A percentile compares a stretch with the other conserved stretches of the same genome.
These are phyloP conservation scores for Mycogone perniciosa DNA, from an alignment of 2,329 filamentous ascomycete genomes.

Conservation along the genomic window DNA sequence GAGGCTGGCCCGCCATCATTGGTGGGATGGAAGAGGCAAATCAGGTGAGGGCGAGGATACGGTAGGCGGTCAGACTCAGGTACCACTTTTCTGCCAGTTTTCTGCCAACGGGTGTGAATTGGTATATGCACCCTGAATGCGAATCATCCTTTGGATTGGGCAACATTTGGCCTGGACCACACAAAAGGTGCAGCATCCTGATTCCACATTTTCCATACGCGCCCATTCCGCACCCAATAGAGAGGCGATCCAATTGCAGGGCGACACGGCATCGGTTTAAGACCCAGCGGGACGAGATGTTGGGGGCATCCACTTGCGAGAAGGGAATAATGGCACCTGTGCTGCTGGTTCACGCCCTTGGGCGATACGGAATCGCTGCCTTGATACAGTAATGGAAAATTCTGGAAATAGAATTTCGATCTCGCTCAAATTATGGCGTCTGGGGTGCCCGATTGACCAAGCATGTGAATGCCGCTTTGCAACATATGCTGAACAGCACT, in stretches of 20 bases:
- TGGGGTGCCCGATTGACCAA: too few relatives aligned
- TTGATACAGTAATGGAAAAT: too few relatives aligned
- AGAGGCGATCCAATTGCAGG: slow-evolving; percentile 6
- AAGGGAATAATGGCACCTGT: neutral
- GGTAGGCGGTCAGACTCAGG: neutral
- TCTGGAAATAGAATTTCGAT: too few relatives aligned
- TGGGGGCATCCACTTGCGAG: too few relatives aligned
- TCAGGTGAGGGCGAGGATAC: slow-evolving; percentile 14
- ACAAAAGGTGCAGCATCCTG: neutral
- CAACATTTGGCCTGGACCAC: neutral
- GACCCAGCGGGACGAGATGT: neutral
- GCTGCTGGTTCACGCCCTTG: neutral
- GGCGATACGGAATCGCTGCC: too few relatives aligned
- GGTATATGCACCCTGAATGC: neutral
- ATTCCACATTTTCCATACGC: neutral
- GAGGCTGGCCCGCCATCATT: neutral
- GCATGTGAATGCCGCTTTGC: too few relatives aligned
- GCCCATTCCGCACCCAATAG: neutral
- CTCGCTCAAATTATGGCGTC: too few relatives aligned
- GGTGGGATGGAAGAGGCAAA: neutral
- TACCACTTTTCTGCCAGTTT: slow-evolving; percentile 7
- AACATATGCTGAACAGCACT: too few relatives aligned
- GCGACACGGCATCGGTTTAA: slow-evolving; percentile 6
- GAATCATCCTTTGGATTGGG: neutral
- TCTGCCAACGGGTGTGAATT: neutral